phyloP scores from a whole-genome alignment of 352 stramenopile genomes.

The Phytophthora capsici region DNA sequence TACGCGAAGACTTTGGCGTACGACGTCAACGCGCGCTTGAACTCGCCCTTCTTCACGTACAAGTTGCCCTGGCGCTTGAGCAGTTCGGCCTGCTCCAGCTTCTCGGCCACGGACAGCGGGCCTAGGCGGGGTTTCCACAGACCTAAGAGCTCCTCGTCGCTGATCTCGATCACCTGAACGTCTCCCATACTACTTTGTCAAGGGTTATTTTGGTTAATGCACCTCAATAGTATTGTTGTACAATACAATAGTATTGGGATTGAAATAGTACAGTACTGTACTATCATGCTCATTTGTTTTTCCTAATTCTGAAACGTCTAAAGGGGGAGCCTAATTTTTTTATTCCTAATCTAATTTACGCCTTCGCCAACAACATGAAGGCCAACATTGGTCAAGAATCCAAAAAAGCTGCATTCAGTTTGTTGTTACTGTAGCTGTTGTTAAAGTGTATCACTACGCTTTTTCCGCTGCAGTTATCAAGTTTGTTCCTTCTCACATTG shows the following conservation, averaged over 20 bases:
- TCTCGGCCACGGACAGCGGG: constrained; percentile 66
- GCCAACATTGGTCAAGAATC: no score
- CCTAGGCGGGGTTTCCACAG: constrained; percentile 75
- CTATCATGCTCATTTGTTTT: no score
- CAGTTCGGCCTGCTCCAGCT: constrained; percentile 72
- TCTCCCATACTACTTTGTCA: not conserved
- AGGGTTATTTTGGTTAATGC: no score
- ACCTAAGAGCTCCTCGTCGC: constrained; percentile 59
- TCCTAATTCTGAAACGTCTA: no score
- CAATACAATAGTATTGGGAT: no score
- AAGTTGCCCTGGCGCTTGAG: constrained; percentile 87
- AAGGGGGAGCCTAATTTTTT: no score
- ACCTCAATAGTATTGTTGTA: not conserved
- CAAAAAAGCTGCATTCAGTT: no score
- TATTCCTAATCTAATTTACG: no score
- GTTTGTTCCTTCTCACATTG: not conserved
- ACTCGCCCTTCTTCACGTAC: constrained; percentile 61
- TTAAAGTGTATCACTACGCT: no score
- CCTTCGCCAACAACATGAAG: no score
- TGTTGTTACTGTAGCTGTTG: no score
- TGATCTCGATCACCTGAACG: constrained; percentile 13
- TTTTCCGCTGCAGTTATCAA: not conserved
- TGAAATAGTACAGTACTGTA: no score
- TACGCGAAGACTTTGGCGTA: constrained; percentile 88
- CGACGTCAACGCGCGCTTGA: constrained; percentile 59